These are phyloP conservation scores for Pichia membranifaciens DNA, from an alignment of 805 yeast genomes.

Conservation along the genomic window DNA sequence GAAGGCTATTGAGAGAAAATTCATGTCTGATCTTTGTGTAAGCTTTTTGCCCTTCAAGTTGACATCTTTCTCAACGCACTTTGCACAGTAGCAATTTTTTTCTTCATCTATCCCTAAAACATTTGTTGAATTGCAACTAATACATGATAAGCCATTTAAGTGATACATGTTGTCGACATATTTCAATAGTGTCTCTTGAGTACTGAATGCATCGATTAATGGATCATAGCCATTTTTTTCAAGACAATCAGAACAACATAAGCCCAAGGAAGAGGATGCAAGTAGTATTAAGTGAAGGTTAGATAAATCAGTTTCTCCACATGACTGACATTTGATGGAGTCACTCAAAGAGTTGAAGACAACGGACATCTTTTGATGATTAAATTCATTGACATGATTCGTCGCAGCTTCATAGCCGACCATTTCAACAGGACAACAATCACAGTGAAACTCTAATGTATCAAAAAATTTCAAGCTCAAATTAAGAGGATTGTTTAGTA, in stretches of 20 bases:
- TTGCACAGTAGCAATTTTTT: conserved; percentile 3
- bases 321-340: conserved; percentile 8
- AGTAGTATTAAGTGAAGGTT: neutral
- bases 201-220: conserved; percentile 4
- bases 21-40: neutral
- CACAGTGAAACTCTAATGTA: conserved; percentile 5
- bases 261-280: neutral
- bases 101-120: conserved; percentile 2
- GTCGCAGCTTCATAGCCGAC: conserved; percentile 1
- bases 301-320: conserved; percentile 3
- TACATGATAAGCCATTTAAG: conserved; percentile 6
- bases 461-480: neutral
- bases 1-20: neutral
- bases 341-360: neutral
- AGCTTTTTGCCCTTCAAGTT: neutral
- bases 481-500: neutral
- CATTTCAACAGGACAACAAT: conserved; percentile 8
- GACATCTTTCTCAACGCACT: conserved; percentile 1
- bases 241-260: conserved; percentile 8
- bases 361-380: conserved; percentile 3
- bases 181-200: neutral
- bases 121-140: conserved; percentile 3
- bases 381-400: conserved; percentile 1
- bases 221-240: conserved; percentile 1
- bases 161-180: conserved; percentile 9